Evolutionary conservation across 192 early-diverging fungal species (phyloP).

Genomic region (Coemansia sp.): DNA sequence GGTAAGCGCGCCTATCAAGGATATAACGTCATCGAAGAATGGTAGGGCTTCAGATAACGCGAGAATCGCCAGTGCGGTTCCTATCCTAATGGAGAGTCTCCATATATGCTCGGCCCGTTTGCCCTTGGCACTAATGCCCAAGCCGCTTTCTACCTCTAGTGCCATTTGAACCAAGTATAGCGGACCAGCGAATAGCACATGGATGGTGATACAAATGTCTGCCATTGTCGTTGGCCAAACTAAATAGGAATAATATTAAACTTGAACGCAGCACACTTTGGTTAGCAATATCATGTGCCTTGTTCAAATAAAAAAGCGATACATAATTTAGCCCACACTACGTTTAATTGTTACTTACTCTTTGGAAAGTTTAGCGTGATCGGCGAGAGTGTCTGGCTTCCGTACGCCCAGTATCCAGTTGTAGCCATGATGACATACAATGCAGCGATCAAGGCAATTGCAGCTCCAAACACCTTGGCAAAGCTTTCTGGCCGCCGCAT

Average conservation of each 20-base stretch:
- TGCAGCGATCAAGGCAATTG: slow-evolving; percentile 60
- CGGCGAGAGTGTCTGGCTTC: slow-evolving; percentile 61
- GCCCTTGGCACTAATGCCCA: slow-evolving; percentile 61
- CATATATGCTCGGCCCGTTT: slow-evolving; percentile 54
- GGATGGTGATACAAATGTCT: slow-evolving; percentile 68
- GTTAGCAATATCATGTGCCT: background rate
- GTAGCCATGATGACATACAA: slow-evolving; percentile 72
- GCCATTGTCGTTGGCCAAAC: slow-evolving; percentile 62
- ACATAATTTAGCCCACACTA: background rate
- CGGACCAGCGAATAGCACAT: slow-evolving; percentile 77
- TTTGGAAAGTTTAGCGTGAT: slow-evolving; percentile 68
- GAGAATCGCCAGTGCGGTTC: slow-evolving; percentile 57
- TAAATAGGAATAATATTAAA: slow-evolving; percentile 36
- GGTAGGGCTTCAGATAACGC: slow-evolving; percentile 67
- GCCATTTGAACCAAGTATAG: slow-evolving; percentile 71
- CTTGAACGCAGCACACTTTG: background rate
- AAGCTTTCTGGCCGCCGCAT: slow-evolving; percentile 72
- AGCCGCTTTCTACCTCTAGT: slow-evolving; percentile 51
- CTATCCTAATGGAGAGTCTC: slow-evolving; percentile 57
- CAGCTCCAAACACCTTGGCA: slow-evolving; percentile 58
- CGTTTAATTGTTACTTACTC: slow-evolving; percentile 25
- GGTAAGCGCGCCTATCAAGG: slow-evolving; percentile 71
- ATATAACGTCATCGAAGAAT: slow-evolving; percentile 75
- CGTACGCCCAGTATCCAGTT: slow-evolving; percentile 74
- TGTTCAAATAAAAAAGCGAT: background rate